Percentiles rank a stretch among this genome's conserved stretches.
These are phyloP conservation scores for Macrocybe gigantea DNA, from an alignment of 768 basidiomycete genomes.

Conservation along the genomic window DNA sequence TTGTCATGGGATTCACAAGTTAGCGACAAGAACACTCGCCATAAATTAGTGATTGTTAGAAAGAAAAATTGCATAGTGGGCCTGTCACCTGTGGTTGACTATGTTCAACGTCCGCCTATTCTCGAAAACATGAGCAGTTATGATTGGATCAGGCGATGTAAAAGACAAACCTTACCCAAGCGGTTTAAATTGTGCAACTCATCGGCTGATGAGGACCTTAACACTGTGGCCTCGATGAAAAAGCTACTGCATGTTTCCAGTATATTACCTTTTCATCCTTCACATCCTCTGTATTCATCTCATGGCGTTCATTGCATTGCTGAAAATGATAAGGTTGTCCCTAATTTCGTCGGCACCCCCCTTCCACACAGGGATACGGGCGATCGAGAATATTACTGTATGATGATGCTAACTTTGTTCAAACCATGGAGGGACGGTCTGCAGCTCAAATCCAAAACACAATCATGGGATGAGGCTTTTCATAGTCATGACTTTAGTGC, in stretches of 20 bases:
- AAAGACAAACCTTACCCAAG: conserved; percentile 5
- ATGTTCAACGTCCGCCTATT: conserved; percentile 18
- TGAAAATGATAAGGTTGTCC: neutral
- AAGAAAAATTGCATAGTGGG: conserved; percentile 12
- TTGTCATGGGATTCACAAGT: conserved; percentile 8
- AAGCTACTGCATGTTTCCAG: neutral
- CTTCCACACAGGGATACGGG: conserved; percentile 3
- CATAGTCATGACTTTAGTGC: conserved; percentile 9
- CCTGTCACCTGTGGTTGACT: conserved; percentile 23
- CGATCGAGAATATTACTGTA: conserved; percentile 5
- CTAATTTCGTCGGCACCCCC: conserved; percentile 1
- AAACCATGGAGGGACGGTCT: conserved; percentile 20
- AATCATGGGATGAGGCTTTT: conserved; percentile 21
- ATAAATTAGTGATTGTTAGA: conserved; percentile 15
- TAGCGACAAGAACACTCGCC: conserved; percentile 4
- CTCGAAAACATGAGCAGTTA: conserved; percentile 17
- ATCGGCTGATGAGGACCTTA: neutral
- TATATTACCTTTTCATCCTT: neutral
- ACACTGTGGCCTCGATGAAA: neutral
- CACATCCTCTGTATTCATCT: neutral
- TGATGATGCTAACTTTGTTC: conserved; percentile 6
- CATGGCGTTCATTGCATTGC: neutral
- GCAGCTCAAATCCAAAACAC: conserved; percentile 12
- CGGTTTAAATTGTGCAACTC: neutral
- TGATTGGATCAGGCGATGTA: conserved; percentile 18